Conservation (phyloP, 139 green algal species). For the Volvox reticuliferus region DNA sequence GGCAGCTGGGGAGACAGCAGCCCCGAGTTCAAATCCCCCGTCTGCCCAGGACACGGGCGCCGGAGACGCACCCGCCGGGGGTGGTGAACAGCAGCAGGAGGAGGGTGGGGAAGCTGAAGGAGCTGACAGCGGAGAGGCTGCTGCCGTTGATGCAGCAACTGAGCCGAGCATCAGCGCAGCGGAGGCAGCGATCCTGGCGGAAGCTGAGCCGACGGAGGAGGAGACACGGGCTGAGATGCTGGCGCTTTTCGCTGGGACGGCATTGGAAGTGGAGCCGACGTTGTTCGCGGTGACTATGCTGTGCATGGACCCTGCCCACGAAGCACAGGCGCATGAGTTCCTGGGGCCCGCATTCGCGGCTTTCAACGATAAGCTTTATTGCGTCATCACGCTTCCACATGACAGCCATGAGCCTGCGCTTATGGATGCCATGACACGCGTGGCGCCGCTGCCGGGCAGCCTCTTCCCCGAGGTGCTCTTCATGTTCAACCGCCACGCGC, state of each 20-base stretch:
- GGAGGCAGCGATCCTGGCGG: neutral
- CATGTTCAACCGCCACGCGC: conserved; percentile 51
- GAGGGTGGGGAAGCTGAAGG: neutral
- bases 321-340: conserved; percentile 57
- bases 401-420: conserved; percentile 58
- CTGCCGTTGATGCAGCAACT: neutral
- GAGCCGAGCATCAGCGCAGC: neutral
- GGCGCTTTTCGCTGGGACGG: conserved; percentile 27
- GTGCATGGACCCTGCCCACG: conserved; percentile 67
- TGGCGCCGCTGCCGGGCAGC: conserved; percentile 51
- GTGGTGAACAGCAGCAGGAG: neutral
- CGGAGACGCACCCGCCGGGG: neutral
- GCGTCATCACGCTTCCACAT: conserved; percentile 71
- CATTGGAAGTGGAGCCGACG: conserved; percentile 20
- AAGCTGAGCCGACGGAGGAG: conserved; percentile 47
- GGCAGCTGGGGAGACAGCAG: neutral
- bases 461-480: conserved; percentile 63
- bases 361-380: conserved; percentile 66
- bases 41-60: neutral
- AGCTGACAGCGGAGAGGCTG: neutral
- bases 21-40: neutral
- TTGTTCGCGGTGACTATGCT: conserved; percentile 78
- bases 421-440: conserved; percentile 56
- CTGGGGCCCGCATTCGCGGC: conserved; percentile 55
- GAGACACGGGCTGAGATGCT: conserved; percentile 61